Base-by-base conservation (phyloP, 345 rosid species). In the Arabidopsis arenosa region DNA sequence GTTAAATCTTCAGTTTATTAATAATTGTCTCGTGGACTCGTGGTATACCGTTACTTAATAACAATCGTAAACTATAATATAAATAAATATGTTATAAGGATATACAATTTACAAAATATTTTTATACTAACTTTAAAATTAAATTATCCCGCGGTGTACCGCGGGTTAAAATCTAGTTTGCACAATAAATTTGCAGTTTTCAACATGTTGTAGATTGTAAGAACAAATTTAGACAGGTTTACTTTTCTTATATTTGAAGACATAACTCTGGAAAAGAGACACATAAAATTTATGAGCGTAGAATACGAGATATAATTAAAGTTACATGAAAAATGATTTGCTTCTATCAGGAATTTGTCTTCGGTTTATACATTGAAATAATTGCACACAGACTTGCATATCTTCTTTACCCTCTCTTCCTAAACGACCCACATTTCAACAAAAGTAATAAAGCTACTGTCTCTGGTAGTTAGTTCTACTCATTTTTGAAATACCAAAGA, bases 291-390 rank as follows among this genome's bases (percentile, higher is more conserved):
- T 33, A 68, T 39, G 62, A 52, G 51, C 41, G 23, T 73, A 5
- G 18, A 41, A 41, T 3, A 70, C 8, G 47, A 48, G 0, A 48
- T 63, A 37, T 61, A 60, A 45, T 40, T 32, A 40, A 73, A 55
- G 45, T 32, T 49, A 75, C 74, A 75, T 75, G 66, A 75, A 68
- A 67, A 67, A 32, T 52, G 63, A 52, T 63, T 26, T 28, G 45
- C 12, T 52, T 55, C 56, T 44, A 21, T 73, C 77, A 14, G 54
- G 64, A 64, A 7, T 6, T 9, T 35, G 28, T 67, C 54, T 9
- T 40, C 14, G 17, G 67, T 68, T 75, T 75, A 75, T 75, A 61
- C 79, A 75, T 52, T 41, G 55, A 75, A 75, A 75, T 75, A 75
- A 63, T 75, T 75, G 79, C 74, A 75, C 69, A 68, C 61, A 68